phyloP scores from a whole-genome alignment of 768 basidiomycete genomes.

The Lentinula guzmanii region DNA sequence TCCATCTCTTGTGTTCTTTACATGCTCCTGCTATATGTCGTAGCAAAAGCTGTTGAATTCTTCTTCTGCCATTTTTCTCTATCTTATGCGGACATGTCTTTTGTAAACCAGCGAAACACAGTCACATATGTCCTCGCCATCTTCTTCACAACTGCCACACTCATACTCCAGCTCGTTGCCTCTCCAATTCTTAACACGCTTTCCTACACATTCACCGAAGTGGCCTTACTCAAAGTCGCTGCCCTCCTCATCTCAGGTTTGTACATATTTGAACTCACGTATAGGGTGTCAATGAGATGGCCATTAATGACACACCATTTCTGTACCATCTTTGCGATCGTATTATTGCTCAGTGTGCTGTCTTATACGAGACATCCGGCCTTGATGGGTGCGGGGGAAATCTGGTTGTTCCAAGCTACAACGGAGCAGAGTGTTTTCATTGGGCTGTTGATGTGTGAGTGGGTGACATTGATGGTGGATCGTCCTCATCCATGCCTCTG shows the following conservation, averaged over 20 bases:
- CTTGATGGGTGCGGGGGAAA: neutral
- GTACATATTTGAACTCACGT: constrained; percentile 1
- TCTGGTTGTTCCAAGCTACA: constrained; percentile 1
- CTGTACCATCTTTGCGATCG: neutral
- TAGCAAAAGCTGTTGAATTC: neutral
- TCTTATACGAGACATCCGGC: neutral
- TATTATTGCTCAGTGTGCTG: neutral
- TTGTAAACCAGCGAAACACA: neutral
- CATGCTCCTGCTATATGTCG: neutral
- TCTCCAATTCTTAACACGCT: neutral
- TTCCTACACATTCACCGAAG: neutral
- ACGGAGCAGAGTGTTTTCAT: constrained; percentile 3
- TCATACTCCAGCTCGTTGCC: neutral
- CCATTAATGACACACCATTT: neutral
- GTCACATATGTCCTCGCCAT: neutral
- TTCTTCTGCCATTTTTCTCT: neutral
- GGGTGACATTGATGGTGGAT: no score
- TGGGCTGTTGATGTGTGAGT: constrained; percentile 1
- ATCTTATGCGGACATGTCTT: neutral
- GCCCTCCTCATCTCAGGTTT: neutral
- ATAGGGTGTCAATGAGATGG: neutral
- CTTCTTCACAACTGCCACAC: neutral
- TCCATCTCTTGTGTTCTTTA: neutral
- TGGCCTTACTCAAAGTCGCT: neutral
- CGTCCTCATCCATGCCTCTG: neutral